These are phyloP conservation scores for Exophiala calicioides DNA, from an alignment of 2,329 filamentous ascomycete genomes.

Conservation along the genomic window DNA sequence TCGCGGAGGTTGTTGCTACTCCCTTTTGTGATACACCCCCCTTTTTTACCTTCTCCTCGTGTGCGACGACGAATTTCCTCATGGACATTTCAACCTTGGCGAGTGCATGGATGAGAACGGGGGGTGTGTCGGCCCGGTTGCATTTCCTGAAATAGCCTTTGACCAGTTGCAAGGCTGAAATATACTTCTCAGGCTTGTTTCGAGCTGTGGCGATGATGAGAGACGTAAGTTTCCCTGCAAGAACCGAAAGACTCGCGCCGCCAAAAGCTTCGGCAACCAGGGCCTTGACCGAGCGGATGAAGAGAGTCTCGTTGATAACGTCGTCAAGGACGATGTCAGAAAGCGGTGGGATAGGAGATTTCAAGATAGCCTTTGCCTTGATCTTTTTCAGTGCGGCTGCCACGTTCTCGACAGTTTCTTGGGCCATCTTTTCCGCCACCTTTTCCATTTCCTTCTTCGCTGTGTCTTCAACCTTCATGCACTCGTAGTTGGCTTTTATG, in stretches of 20 bases:
- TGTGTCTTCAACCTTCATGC: slow-evolving; percentile 26
- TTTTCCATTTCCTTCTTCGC: slow-evolving; percentile 26
- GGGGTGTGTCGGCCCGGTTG: slow-evolving; percentile 6
- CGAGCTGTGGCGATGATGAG: slow-evolving; percentile 20
- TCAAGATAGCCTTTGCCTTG: slow-evolving; percentile 22
- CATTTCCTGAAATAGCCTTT: slow-evolving; percentile 8
- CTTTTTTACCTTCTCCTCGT: slow-evolving; percentile 16
- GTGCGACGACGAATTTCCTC: slow-evolving; percentile 21
- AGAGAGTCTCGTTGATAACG: slow-evolving; percentile 18
- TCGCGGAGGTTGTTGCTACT: neutral
- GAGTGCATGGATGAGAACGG: slow-evolving; percentile 16
- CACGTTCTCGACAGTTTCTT: slow-evolving; percentile 16
- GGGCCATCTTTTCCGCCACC: slow-evolving; percentile 18
- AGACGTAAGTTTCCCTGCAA: slow-evolving; percentile 23
- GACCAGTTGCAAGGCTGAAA: slow-evolving; percentile 11
- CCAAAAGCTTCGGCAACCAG: slow-evolving; percentile 12
- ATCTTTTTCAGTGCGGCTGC: slow-evolving; percentile 18
- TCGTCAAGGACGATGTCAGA: slow-evolving; percentile 26
- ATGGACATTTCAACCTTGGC: slow-evolving; percentile 23
- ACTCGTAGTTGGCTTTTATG: slow-evolving; percentile 24
- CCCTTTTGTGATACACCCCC: slow-evolving; percentile 2
- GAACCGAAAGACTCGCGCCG: slow-evolving; percentile 9
- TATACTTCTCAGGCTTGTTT: slow-evolving; percentile 24
- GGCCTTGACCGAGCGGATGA: slow-evolving; percentile 12
- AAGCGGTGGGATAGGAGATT: slow-evolving; percentile 25